Evolutionary conservation across 768 basidiomycete species (phyloP).

Genomic region (Podaxis sp.): DNA sequence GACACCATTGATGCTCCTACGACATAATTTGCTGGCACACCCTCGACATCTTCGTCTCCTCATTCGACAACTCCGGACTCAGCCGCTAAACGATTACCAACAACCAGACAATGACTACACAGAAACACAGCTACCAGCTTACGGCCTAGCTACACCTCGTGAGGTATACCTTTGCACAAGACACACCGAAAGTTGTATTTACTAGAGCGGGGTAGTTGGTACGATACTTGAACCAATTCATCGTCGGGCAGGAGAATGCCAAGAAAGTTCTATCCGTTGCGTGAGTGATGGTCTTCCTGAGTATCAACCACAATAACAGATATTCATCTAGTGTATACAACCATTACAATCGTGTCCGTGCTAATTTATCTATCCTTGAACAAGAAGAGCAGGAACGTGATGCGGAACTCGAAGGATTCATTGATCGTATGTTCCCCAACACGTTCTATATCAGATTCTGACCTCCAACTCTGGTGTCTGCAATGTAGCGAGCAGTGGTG

Average conservation of each 20-base stretch:
- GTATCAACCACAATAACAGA: not conserved
- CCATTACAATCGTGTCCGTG: conserved; percentile 87
- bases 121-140: conserved; percentile 29
- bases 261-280: conserved; percentile 95
- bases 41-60: conserved; percentile 15
- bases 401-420: conserved; percentile 15
- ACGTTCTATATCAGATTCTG: not conserved
- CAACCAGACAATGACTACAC: conserved; percentile 18
- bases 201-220: conserved; percentile 56
- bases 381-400: conserved; percentile 29
- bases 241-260: conserved; percentile 89
- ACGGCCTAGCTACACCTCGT: conserved; percentile 58
- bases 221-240: conserved; percentile 83
- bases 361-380: conserved; percentile 57
- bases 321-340: conserved; percentile 74
- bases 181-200: not conserved
- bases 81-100: conserved; percentile 48
- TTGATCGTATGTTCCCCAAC: conserved; percentile 18
- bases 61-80: conserved; percentile 50
- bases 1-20: conserved; percentile 14
- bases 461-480: not conserved
- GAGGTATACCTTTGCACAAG: conserved; percentile 32
- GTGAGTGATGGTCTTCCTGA: conserved; percentile 46
- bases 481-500: conserved; percentile 33
- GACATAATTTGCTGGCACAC: not conserved